These are phyloP conservation scores for Auricularia cornea DNA, from an alignment of 768 basidiomycete species.

Conservation along the genomic window DNA sequence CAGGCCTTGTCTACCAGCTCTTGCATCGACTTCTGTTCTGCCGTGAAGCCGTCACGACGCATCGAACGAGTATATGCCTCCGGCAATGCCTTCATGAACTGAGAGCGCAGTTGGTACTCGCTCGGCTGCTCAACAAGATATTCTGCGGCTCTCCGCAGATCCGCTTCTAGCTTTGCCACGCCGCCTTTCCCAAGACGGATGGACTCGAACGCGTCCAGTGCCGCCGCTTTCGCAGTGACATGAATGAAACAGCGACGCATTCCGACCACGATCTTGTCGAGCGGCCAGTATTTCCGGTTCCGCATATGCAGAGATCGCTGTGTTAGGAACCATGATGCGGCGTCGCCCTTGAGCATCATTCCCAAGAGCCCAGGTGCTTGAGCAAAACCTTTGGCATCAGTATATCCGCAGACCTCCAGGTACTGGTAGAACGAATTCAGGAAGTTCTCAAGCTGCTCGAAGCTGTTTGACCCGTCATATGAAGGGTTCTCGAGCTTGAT, in stretches of 20 bases:
- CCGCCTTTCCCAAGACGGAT: not conserved
- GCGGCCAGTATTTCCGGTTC: no score
- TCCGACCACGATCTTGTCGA: not conserved
- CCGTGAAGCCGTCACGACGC: not conserved
- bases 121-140: not conserved
- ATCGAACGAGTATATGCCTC: not conserved
- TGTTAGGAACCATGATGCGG: no score
- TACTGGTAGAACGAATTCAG: not conserved
- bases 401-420: not conserved
- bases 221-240: not conserved
- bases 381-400: not conserved
- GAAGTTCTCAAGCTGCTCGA: not conserved
- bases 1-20: not conserved
- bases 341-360: not conserved
- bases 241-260: not conserved
- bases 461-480: not conserved
- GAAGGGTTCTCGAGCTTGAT: not conserved
- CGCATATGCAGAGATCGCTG: no score
- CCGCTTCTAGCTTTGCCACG: not conserved
- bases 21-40: not conserved
- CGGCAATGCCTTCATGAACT: not conserved
- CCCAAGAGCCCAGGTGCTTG: not conserved
- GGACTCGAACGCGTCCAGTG: not conserved
- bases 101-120: not conserved
- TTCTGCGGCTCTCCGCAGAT: not conserved